Evolutionary conservation across 1,284 basidiomycete species (phyloP).

Genomic region (Microbotryum intermedium): DNA sequence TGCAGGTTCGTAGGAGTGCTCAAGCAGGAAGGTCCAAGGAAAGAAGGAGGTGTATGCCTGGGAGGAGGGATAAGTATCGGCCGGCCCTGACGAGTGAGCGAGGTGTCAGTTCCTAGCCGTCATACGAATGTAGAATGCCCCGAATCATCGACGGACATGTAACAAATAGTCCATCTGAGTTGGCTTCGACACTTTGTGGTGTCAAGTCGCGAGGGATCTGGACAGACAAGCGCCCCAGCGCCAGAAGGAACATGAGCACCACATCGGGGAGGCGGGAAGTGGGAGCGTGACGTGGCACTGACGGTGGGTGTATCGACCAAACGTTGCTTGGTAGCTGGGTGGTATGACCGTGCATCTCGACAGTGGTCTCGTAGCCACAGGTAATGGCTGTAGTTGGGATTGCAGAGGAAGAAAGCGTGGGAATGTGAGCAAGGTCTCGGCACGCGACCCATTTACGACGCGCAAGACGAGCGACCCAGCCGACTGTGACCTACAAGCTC

Average conservation of each 20-base stretch:
- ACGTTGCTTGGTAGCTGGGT: conserved; percentile 80
- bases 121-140: not conserved
- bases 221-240: not conserved
- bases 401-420: not conserved
- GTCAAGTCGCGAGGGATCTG: conserved; percentile 68
- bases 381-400: conserved; percentile 48
- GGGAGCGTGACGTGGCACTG: conserved; percentile 22
- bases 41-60: conserved; percentile 53
- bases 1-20: conserved; percentile 65
- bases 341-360: conserved; percentile 77
- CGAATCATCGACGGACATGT: conserved; percentile 47
- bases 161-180: conserved; percentile 58
- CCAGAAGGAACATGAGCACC: not conserved
- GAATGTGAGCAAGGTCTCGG: no score
- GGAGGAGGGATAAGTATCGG: conserved; percentile 4
- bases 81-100: conserved; percentile 18
- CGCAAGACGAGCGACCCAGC: no score
- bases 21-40: conserved; percentile 74
- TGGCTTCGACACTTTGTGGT: conserved; percentile 55
- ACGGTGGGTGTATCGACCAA: conserved; percentile 77
- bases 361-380: conserved; percentile 78
- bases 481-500: conserved; percentile 1
- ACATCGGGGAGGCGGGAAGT: no score
- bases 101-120: conserved; percentile 7
- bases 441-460: no score